phyloP scores from a whole-genome alignment of 768 basidiomycete species.

The Termitomyces heimii region DNA sequence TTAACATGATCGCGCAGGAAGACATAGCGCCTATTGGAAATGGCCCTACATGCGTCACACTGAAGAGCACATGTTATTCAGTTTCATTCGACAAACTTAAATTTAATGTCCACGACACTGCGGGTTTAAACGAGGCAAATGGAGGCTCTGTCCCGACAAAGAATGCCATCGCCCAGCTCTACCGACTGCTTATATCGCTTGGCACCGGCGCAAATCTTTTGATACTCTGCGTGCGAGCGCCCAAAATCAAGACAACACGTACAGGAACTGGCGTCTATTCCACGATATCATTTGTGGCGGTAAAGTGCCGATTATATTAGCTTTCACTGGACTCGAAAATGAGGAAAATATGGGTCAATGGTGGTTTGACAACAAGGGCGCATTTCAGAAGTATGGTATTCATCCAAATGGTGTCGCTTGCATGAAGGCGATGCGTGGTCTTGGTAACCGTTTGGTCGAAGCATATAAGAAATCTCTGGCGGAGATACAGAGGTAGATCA shows the following conservation, averaged over 20 bases:
- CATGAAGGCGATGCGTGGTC: not conserved
- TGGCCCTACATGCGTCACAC: conserved; percentile 30
- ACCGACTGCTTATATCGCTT: conserved; percentile 24
- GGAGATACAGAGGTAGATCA: conserved; percentile 15
- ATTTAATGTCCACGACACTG: conserved; percentile 30
- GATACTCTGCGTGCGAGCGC: not conserved
- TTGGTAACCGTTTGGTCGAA: conserved; percentile 7
- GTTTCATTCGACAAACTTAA: conserved; percentile 16
- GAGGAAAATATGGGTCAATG: conserved; percentile 25
- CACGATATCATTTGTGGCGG: conserved; percentile 27
- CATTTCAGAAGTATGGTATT: conserved; percentile 17
- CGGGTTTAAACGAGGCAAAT: conserved; percentile 31
- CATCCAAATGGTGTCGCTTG: not conserved
- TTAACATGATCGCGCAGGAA: conserved; percentile 30
- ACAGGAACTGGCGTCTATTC: conserved; percentile 32
- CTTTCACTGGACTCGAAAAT: conserved; percentile 31
- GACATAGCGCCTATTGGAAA: conserved; percentile 22
- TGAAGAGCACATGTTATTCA: conserved; percentile 20
- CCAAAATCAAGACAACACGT: not conserved
- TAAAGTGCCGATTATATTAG: conserved; percentile 32
- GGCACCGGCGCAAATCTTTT: conserved; percentile 16
- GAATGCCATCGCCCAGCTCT: conserved; percentile 19
- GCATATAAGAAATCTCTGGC: conserved; percentile 25
- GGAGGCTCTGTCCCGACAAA: conserved; percentile 13
- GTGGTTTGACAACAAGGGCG: conserved; percentile 24